A percentile compares a stretch with the other conserved stretches of the same genome.
Conservation (phyloP, 306 rosid genomes). For the Corylus americana region DNA sequence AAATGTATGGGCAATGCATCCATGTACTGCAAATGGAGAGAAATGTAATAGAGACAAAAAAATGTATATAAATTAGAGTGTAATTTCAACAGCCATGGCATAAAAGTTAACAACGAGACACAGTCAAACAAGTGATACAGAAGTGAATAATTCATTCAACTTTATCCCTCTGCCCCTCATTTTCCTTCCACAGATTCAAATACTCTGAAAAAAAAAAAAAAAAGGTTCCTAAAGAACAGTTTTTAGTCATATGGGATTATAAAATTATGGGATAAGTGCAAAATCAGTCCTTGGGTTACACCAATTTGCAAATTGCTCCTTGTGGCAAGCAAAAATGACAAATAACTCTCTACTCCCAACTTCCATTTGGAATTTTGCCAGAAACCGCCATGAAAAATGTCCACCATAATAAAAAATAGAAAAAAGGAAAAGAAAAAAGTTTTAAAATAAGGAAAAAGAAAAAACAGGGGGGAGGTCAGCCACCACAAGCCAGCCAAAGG, state of each 20-base stretch:
- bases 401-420: no score
- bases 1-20: slow-evolving; percentile 5
- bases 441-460: no score
- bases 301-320: no score
- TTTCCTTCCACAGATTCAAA: not conserved
- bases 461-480: no score
- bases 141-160: not conserved
- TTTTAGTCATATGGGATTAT: not conserved
- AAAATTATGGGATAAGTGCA: no score
- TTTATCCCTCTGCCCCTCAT: not conserved
- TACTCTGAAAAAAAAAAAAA: not conserved
- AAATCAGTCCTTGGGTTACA: no score
- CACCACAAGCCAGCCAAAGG: no score
- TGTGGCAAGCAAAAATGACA: not conserved
- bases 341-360: not conserved
- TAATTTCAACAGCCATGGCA: not conserved
- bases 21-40: not conserved
- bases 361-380: no score
- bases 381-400: no score
- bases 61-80: not conserved
- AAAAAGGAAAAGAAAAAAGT: no score
- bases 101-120: not conserved
- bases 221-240: not conserved
- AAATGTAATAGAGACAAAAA: not conserved
- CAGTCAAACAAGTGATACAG: not conserved